Evolutionary conservation across 2,329 filamentous ascomycete genomes (phyloP).

Genomic region (Zopfia rhizophila): DNA sequence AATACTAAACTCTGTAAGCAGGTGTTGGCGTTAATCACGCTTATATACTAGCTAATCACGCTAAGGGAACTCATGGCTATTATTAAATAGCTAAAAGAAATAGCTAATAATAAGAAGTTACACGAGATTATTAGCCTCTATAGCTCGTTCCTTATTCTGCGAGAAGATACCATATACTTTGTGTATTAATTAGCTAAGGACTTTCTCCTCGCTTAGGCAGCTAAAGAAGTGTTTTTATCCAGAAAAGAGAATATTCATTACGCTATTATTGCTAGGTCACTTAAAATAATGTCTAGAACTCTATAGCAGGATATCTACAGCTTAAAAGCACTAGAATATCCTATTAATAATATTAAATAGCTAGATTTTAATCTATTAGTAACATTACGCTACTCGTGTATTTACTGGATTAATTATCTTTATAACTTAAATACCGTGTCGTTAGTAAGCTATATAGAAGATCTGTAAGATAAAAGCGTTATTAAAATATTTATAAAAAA

Average conservation of each 20-base stretch:
- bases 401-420: conserved; percentile 1
- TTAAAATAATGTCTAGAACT: too few relatives aligned
- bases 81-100: conserved; percentile 13
- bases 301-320: too few relatives aligned
- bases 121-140: conserved; percentile 44
- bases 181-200: not conserved
- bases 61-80: conserved; percentile 46
- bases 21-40: conserved; percentile 45
- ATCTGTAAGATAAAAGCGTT: not conserved
- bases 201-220: not conserved
- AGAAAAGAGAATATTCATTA: conserved; percentile 1
- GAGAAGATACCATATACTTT: conserved; percentile 37
- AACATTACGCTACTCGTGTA: conserved; percentile 2
- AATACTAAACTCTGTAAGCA: conserved; percentile 42
- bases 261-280: conserved; percentile 1
- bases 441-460: not conserved
- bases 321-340: too few relatives aligned
- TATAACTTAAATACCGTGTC: not conserved
- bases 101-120: conserved; percentile 22
- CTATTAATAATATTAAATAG: too few relatives aligned
- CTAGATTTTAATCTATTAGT: conserved; percentile 1
- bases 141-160: conserved; percentile 53
- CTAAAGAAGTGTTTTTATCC: conserved; percentile 1
- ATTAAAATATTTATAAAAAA: conserved; percentile 2
- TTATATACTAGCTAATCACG: conserved; percentile 49